Conservation (phyloP, 2,329 filamentous ascomycete genomes). For the Zasmidium citrigriseum region DNA sequence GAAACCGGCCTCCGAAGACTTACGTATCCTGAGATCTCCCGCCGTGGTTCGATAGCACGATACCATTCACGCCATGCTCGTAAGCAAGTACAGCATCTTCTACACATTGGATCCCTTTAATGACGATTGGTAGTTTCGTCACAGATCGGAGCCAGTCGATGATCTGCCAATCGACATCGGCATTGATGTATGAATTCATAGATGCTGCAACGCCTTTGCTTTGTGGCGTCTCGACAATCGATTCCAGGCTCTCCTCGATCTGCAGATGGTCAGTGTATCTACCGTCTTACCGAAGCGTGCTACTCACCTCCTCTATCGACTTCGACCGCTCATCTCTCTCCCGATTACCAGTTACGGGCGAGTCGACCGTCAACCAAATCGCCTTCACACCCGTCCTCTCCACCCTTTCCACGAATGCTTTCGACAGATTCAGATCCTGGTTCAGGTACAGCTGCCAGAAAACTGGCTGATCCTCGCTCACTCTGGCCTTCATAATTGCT, state of each 20-base stretch:
- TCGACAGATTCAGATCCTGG: slow-evolving; percentile 53
- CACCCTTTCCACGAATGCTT: slow-evolving; percentile 50
- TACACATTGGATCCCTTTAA: slow-evolving; percentile 43
- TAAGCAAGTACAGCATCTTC: slow-evolving; percentile 45
- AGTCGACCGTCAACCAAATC: slow-evolving; percentile 61
- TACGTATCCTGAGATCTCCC: slow-evolving; percentile 51
- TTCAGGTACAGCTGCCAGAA: slow-evolving; percentile 66
- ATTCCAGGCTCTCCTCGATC: slow-evolving; percentile 26
- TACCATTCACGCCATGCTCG: slow-evolving; percentile 45
- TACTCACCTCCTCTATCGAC: slow-evolving; percentile 30
- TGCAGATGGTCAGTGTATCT: slow-evolving; percentile 4
- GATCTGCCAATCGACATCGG: slow-evolving; percentile 27
- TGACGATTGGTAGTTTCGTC: slow-evolving; percentile 34
- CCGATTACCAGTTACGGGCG: slow-evolving; percentile 58
- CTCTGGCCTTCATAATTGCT: slow-evolving; percentile 28
- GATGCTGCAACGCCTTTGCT: slow-evolving; percentile 25
- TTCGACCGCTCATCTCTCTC: slow-evolving; percentile 46
- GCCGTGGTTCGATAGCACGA: slow-evolving; percentile 50
- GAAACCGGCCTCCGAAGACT: background rate
- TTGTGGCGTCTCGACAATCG: slow-evolving; percentile 20
- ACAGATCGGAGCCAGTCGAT: slow-evolving; percentile 23
- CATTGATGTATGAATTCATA: slow-evolving; percentile 29
- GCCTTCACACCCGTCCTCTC: slow-evolving; percentile 51
- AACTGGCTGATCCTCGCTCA: slow-evolving; percentile 32
- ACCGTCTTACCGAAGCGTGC: background rate